Conservation (phyloP, 1,139 yeast species). For the Pichia sp. region DNA sequence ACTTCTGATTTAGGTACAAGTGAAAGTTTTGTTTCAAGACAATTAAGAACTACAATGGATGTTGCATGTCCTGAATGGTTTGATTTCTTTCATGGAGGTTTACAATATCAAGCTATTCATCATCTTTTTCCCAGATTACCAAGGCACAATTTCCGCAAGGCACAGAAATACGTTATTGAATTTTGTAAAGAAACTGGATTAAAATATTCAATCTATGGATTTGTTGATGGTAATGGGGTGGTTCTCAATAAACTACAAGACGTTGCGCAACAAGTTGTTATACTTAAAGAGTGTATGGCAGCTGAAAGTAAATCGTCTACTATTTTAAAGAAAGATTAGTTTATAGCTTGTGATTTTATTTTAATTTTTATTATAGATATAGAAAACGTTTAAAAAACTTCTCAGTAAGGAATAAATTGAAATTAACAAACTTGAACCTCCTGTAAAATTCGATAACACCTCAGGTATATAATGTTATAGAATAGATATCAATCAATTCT, state of each 20-base stretch:
- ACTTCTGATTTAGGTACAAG: slow-evolving; percentile 77
- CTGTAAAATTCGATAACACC: too few relatives aligned
- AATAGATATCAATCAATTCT: too few relatives aligned
- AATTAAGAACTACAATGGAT: slow-evolving; percentile 88
- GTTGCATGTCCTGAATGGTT: slow-evolving; percentile 92
- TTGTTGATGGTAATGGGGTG: slow-evolving; percentile 65
- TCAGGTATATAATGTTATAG: too few relatives aligned
- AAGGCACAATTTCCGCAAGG: slow-evolving; percentile 72
- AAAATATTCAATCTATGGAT: slow-evolving; percentile 78
- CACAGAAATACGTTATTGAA: slow-evolving; percentile 63
- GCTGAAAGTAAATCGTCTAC: slow-evolving; percentile 1
- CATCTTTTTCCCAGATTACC: slow-evolving; percentile 88
- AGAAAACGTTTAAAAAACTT: too few relatives aligned
- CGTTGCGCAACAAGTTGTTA: slow-evolving; percentile 71
- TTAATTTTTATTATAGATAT: too few relatives aligned
- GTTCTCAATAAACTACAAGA: slow-evolving; percentile 68
- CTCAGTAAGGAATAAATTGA: too few relatives aligned
- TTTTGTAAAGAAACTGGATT: slow-evolving; percentile 78
- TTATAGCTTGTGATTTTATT: too few relatives aligned
- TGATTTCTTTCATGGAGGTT: slow-evolving; percentile 86
- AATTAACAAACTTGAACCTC: too few relatives aligned
- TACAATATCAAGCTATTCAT: slow-evolving; percentile 87
- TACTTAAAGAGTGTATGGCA: slow-evolving; percentile 58
- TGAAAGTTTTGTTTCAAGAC: slow-evolving; percentile 78
- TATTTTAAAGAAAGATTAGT: neutral